Evolutionary conservation across 2,329 filamentous ascomycete species (phyloP).

Genomic region (Remersonia thermophila): DNA sequence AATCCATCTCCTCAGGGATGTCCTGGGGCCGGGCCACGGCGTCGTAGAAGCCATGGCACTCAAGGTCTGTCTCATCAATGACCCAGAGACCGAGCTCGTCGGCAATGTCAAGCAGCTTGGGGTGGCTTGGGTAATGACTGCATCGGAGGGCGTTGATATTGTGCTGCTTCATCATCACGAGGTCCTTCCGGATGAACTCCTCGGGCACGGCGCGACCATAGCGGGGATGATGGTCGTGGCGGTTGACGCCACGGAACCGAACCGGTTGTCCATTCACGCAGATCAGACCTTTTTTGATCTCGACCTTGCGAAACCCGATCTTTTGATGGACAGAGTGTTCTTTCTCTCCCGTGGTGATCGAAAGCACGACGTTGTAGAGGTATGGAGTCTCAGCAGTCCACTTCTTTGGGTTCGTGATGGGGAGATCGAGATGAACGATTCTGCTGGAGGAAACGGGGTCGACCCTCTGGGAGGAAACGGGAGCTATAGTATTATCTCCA

Average conservation of each 20-base stretch:
- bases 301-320: conserved; percentile 52
- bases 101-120: conserved; percentile 37
- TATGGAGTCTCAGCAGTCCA: conserved; percentile 58
- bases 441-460: no score
- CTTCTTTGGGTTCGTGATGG: conserved; percentile 42
- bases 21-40: conserved; percentile 36
- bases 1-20: conserved; percentile 44
- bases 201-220: conserved; percentile 51
- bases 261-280: conserved; percentile 51
- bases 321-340: conserved; percentile 35
- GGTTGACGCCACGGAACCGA: conserved; percentile 51
- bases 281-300: conserved; percentile 47
- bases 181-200: conserved; percentile 48
- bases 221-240: conserved; percentile 57
- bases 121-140: conserved; percentile 56
- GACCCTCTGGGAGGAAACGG: no score
- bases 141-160: conserved; percentile 61
- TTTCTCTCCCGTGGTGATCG: conserved; percentile 19
- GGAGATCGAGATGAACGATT: conserved; percentile 31
- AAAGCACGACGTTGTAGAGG: conserved; percentile 43
- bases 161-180: conserved; percentile 56
- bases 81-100: neutral
- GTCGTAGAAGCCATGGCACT: conserved; percentile 43
- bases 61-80: conserved; percentile 28
- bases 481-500: no score